Evolutionary conservation across 2,329 filamentous ascomycete genomes (phyloP).

Genomic region (Epichloe typhina): DNA sequence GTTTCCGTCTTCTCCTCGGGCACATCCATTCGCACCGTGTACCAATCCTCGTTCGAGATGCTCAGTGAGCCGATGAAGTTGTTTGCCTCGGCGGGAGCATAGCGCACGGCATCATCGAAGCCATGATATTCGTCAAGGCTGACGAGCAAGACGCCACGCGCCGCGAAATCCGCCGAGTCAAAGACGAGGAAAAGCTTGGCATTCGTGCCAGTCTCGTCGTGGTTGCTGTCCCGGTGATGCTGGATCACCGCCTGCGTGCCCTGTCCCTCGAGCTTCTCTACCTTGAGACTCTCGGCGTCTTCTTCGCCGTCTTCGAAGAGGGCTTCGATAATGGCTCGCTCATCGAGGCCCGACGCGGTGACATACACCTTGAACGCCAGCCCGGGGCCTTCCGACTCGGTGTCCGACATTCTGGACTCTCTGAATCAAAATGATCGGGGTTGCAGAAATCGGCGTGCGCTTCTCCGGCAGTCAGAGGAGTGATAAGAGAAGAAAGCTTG

Average conservation of each 20-base stretch:
- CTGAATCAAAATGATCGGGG: too few species aligned
- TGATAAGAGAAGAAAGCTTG: background rate
- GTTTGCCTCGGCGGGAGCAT: background rate
- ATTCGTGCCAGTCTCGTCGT: background rate
- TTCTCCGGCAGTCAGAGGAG: background rate
- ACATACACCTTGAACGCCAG: background rate
- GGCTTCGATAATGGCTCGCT: background rate
- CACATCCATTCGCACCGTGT: background rate
- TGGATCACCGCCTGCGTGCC: background rate
- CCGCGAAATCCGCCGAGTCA: background rate
- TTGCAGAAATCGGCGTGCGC: too few species aligned
- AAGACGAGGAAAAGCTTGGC: slow-evolving; percentile 1
- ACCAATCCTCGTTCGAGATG: slow-evolving; percentile 3
- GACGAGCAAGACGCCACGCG: slow-evolving; percentile 1
- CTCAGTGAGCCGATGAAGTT: slow-evolving; percentile 1
- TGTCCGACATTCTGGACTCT: background rate
- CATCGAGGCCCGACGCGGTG: background rate
- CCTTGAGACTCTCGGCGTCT: background rate
- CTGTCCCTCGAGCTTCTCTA: background rate
- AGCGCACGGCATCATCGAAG: slow-evolving; percentile 3
- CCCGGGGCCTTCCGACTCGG: background rate
- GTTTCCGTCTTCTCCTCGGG: background rate
- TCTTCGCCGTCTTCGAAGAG: background rate
- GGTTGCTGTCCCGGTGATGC: background rate
- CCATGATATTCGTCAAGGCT: slow-evolving; percentile 4